These are phyloP conservation scores for Strobilomyces dryophilus DNA, from an alignment of 768 basidiomycete species.

Conservation along the genomic window DNA sequence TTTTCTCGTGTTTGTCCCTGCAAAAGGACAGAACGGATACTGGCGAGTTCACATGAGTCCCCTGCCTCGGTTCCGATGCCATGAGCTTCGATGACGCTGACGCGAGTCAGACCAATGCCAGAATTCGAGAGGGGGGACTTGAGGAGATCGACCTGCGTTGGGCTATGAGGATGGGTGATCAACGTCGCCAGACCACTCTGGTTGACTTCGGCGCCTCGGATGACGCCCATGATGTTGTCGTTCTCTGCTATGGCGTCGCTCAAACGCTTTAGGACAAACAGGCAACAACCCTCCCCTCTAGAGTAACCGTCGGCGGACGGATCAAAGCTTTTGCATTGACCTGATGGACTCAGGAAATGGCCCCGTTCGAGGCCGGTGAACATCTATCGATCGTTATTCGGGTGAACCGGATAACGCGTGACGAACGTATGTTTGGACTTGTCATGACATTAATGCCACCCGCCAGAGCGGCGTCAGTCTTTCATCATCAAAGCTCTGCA, in stretches of 20 bases:
- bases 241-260: conserved; percentile 61
- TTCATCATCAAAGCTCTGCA: no score
- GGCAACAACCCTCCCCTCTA: conserved; percentile 63
- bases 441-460: conserved; percentile 72
- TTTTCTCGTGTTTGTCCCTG: conserved; percentile 27
- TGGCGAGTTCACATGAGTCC: no score
- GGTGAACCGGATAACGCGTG: no score
- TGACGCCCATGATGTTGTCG: conserved; percentile 47
- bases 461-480: conserved; percentile 35
- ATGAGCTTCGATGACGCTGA: conserved; percentile 61
- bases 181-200: no score
- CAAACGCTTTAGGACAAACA: conserved; percentile 71
- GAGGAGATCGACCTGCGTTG: conserved; percentile 59
- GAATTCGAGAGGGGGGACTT: conserved; percentile 26
- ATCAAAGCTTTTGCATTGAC: conserved; percentile 71
- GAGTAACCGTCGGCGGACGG: conserved; percentile 67
- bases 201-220: no score
- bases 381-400: no score
- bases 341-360: no score
- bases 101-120: conserved; percentile 35
- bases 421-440: conserved; percentile 32
- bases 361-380: no score
- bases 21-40: no score
- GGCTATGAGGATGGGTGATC: conserved; percentile 10
- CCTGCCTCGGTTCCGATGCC: no score